Conservation (phyloP, 1,284 basidiomycete species). For the Agroathelia rolfsii region DNA sequence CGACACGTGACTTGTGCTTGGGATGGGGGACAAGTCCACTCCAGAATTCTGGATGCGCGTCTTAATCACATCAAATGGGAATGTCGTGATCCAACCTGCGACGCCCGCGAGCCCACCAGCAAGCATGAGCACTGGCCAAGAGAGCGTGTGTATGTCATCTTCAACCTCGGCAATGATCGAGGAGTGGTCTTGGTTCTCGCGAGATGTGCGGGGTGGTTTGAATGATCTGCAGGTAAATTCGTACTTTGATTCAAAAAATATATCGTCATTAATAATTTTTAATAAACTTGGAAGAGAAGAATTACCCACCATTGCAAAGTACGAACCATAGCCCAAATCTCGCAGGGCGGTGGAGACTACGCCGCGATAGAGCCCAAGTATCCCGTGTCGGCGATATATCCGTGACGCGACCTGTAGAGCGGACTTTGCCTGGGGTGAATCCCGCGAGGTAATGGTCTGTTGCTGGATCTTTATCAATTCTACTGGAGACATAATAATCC, state of each 20-base stretch:
- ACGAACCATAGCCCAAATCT: slow-evolving; percentile 75
- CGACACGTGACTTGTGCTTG: slow-evolving; percentile 13
- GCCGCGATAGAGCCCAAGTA: slow-evolving; percentile 71
- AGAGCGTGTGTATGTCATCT: slow-evolving; percentile 29
- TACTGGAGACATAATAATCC: slow-evolving; percentile 69
- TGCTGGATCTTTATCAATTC: slow-evolving; percentile 85
- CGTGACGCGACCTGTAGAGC: slow-evolving; percentile 39
- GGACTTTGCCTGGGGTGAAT: slow-evolving; percentile 23
- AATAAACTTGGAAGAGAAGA: slow-evolving; percentile 8
- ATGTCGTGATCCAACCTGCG: slow-evolving; percentile 63
- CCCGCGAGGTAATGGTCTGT: slow-evolving; percentile 40
- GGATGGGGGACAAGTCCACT: slow-evolving; percentile 9
- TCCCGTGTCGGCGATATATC: slow-evolving; percentile 46
- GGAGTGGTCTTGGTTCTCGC: slow-evolving; percentile 20
- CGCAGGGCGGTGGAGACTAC: slow-evolving; percentile 60
- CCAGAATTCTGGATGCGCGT: slow-evolving; percentile 67
- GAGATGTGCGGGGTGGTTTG: slow-evolving; percentile 15
- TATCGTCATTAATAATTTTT: background rate
- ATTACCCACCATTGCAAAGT: slow-evolving; percentile 60
- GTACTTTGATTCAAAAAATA: slow-evolving; percentile 42
- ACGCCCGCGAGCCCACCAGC: slow-evolving; percentile 77
- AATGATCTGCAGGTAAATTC: slow-evolving; percentile 66
- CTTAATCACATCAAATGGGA: slow-evolving; percentile 81
- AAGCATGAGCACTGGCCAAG: slow-evolving; percentile 54
- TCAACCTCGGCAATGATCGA: slow-evolving; percentile 38